phyloP scores from a whole-genome alignment of 2,329 filamentous ascomycete genomes.

The Calonectria montana region DNA sequence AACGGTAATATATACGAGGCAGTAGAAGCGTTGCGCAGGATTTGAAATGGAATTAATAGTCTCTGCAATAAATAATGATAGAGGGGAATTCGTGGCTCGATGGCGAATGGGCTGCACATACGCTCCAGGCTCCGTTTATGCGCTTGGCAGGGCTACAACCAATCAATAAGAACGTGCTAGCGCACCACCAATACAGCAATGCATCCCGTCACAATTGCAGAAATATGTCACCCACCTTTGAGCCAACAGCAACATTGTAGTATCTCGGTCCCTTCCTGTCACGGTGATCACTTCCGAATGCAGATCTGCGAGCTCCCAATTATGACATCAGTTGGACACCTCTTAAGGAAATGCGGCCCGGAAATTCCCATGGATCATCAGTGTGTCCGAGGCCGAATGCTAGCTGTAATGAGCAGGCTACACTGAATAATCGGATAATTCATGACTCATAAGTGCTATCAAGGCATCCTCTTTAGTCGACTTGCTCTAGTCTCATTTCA shows the following conservation, averaged over 20 bases:
- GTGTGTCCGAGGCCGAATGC: background rate
- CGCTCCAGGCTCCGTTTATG: background rate
- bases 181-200: background rate
- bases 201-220: background rate
- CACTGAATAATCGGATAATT: background rate
- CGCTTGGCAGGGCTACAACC: background rate
- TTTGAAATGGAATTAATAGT: too few relatives aligned
- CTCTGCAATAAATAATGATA: too few relatives aligned
- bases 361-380: background rate
- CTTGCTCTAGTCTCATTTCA: background rate
- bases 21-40: too few relatives aligned
- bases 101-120: background rate
- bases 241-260: background rate
- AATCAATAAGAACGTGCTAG: background rate
- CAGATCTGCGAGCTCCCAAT: background rate
- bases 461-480: background rate
- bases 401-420: background rate
- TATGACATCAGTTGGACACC: background rate
- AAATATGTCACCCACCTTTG: background rate
- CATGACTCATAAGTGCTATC: background rate
- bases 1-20: too few relatives aligned
- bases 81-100: too few relatives aligned
- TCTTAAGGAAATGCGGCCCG: background rate
- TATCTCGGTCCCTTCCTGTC: background rate
- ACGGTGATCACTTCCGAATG: background rate